Evolutionary conservation across 2,329 filamentous ascomycete genomes (phyloP).

Genomic region (Cryoendolithus antarcticus): DNA sequence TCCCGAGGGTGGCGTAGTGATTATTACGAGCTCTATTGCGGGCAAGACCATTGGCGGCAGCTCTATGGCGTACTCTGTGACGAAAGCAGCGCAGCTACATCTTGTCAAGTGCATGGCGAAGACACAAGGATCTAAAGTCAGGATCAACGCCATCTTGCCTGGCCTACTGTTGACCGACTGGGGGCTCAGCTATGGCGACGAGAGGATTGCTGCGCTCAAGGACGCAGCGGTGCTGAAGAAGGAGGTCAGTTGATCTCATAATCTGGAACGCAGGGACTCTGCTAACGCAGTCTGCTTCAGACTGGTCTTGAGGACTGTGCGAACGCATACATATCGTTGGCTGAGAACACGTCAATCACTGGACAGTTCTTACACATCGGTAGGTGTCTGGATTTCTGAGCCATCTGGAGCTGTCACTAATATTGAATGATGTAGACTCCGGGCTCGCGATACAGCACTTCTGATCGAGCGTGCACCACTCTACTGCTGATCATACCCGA

Average conservation of each 20-base stretch:
- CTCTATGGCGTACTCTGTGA: conserved; percentile 61
- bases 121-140: conserved; percentile 48
- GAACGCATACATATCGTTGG: conserved; percentile 42
- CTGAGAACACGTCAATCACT: conserved; percentile 41
- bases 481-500: too few species aligned
- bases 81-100: conserved; percentile 61
- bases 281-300: conserved; percentile 13
- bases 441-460: neutral
- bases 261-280: neutral
- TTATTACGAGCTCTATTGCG: conserved; percentile 52
- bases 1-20: conserved; percentile 49
- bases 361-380: conserved; percentile 34
- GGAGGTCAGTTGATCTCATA: conserved; percentile 29
- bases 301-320: conserved; percentile 42
- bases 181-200: conserved; percentile 36
- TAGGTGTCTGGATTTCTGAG: conserved; percentile 9
- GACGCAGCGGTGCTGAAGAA: conserved; percentile 49
- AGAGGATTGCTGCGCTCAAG: conserved; percentile 42
- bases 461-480: neutral
- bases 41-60: conserved; percentile 40
- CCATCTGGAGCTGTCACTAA: neutral
- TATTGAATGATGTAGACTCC: neutral
- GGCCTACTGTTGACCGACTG: conserved; percentile 58
- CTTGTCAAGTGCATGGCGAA: conserved; percentile 53
- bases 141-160: conserved; percentile 53